Base-by-base conservation (phyloP, 2,329 filamentous ascomycete species). In the Fusarium xylarioides region DNA sequence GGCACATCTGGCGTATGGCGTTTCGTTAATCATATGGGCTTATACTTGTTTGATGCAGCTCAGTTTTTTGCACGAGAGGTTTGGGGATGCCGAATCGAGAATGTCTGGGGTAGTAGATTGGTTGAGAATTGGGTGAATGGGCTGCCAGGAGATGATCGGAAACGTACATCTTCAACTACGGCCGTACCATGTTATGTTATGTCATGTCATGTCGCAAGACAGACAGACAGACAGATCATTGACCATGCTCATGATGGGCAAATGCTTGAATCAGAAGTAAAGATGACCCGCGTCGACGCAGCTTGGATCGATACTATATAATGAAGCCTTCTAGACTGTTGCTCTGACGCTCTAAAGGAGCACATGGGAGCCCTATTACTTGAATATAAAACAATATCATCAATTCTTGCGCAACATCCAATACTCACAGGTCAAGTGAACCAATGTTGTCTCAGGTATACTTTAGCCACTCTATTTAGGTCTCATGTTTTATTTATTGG, bases 41-140 rank as follows among this genome's bases (percentile, higher is more conserved):
- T 65, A 78, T 76, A 52, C 65, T 64, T 76, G 66, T 71, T 73
- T 77, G 58, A 76, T 70, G 62, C 76, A 77, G 76, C 71, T 67
- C 70, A 58, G 53, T 56, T 62, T 62, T 34, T 46, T 69, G 64
- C 47, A 54, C 44, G 62, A 57, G 59, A 57, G 49, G 38, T 52
- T 55, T 68, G 60, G 42, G 44, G 53, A 47, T 35, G 40, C 38
- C 44, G n/a, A 38, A 38, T 21, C 21, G 43, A 40, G 26, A 53
- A 30, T 38, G 47, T 23, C 37, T 11, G 18, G 32, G 44, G 34
- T 57, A 30, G 40, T 56, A 47, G 35, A 46, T 50, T 28, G 49
- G 42, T 19, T 30, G n/a, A 43, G 38, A 38, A 19, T 21, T 42
- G 16, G 34, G 30, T 38, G 32, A 69, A 50, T 19, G 35, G 52